Conservation (phyloP, 1,284 basidiomycete genomes). For the Ceratobasidium sp. region DNA sequence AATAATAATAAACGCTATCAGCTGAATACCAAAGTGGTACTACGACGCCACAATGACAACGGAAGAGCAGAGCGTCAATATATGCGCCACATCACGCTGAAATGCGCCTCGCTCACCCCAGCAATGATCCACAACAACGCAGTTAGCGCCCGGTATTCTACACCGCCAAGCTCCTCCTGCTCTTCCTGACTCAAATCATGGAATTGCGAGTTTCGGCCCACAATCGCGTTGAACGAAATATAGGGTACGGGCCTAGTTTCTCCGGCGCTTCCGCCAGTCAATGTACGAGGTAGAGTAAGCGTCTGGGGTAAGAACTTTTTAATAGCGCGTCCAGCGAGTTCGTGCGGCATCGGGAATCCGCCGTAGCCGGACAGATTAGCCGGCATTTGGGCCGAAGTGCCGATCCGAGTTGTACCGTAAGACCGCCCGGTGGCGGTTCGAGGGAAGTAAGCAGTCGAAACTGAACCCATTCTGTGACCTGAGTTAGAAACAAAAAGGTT, state of each 20-base stretch:
- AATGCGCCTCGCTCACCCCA: conserved; percentile 60
- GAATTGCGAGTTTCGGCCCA: conserved; percentile 90
- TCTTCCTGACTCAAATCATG: conserved; percentile 84
- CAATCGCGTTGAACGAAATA: conserved; percentile 86
- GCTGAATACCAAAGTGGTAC: conserved; percentile 81
- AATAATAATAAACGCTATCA: conserved; percentile 78
- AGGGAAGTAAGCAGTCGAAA: conserved; percentile 59
- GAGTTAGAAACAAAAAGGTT: conserved; percentile 42
- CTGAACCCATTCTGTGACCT: conserved; percentile 51
- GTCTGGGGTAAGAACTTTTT: conserved; percentile 75
- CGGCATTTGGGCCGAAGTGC: conserved; percentile 10
- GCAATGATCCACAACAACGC: conserved; percentile 83
- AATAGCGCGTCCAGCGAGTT: conserved; percentile 67
- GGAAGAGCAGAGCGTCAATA: conserved; percentile 52
- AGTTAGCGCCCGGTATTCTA: conserved; percentile 92
- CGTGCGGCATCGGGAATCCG: conserved; percentile 89
- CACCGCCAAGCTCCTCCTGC: conserved; percentile 92
- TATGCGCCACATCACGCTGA: conserved; percentile 47
- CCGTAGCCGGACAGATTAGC: conserved; percentile 70
- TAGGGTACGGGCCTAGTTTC: conserved; percentile 72
- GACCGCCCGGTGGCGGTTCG: conserved; percentile 55
- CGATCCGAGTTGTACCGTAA: conserved; percentile 26
- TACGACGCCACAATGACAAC: conserved; percentile 56
- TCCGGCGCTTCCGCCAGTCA: conserved; percentile 64
- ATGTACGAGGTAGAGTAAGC: conserved; percentile 80